Percentiles rank a stretch among this genome's conserved stretches.
Evolutionary conservation across 1,284 basidiomycete genomes (phyloP).

Genomic region (Fistulinella cinereoalba): DNA sequence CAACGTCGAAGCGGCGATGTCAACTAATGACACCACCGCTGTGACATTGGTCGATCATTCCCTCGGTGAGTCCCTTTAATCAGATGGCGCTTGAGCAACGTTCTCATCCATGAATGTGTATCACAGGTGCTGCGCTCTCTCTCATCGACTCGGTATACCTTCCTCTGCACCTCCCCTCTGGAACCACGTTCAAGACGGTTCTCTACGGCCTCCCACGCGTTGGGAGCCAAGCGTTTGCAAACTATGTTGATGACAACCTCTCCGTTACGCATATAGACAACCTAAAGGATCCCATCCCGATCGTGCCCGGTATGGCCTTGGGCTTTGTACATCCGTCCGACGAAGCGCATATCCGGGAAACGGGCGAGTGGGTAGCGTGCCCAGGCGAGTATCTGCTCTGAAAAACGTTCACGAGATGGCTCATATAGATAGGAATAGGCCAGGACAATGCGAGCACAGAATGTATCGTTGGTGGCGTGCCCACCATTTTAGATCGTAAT

Average conservation of each 20-base stretch:
- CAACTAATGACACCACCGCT: conserved; percentile 37
- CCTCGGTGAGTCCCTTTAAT: conserved; percentile 37
- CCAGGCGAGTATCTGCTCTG: conserved; percentile 37
- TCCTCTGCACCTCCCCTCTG: conserved; percentile 35
- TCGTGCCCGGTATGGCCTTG: conserved; percentile 47
- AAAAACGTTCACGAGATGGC: neutral
- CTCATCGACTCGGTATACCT: conserved; percentile 48
- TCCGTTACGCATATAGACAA: conserved; percentile 53
- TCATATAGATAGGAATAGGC: conserved; percentile 36
- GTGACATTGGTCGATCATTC: conserved; percentile 59
- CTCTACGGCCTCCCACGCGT: conserved; percentile 62
- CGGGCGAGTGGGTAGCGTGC: conserved; percentile 46
- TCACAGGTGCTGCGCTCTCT: conserved; percentile 48
- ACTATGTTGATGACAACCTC: conserved; percentile 52
- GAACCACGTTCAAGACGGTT: conserved; percentile 36
- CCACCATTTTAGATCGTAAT: conserved; percentile 46
- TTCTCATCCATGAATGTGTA: neutral
- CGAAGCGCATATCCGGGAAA: conserved; percentile 56
- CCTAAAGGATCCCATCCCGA: conserved; percentile 49
- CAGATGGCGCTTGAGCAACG: neutral
- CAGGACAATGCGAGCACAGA: conserved; percentile 53
- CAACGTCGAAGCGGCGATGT: conserved; percentile 46
- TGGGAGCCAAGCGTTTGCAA: conserved; percentile 61
- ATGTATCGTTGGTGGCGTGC: conserved; percentile 59
- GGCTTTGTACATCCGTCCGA: conserved; percentile 57